phyloP scores from a whole-genome alignment of 192 early-diverging fungal species.

The Gaertneriomyces sp. region DNA sequence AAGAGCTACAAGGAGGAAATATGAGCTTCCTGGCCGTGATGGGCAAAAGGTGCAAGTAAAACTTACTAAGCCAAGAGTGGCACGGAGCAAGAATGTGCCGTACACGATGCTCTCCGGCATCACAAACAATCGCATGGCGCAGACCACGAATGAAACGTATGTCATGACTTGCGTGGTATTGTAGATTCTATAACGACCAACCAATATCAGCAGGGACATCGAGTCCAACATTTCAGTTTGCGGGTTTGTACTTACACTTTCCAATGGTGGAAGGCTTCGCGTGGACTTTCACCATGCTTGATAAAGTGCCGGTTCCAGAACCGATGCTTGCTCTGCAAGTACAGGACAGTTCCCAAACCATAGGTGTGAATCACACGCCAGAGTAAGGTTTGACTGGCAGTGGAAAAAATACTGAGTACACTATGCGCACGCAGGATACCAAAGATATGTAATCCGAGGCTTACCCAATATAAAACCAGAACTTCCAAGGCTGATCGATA shows the following conservation, averaged over 20 bases:
- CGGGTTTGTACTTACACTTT: slow-evolving; percentile 59
- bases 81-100: slow-evolving; percentile 71
- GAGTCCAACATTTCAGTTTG: too few species aligned
- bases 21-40: too few species aligned
- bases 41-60: not conserved
- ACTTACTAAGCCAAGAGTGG: slow-evolving; percentile 71
- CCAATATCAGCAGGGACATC: not conserved
- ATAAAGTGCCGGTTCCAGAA: slow-evolving; percentile 90
- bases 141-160: slow-evolving; percentile 80
- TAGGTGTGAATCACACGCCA: slow-evolving; percentile 88
- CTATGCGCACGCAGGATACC: slow-evolving; percentile 14
- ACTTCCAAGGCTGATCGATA: slow-evolving; percentile 36
- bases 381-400: slow-evolving; percentile 67
- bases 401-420: slow-evolving; percentile 1
- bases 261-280: slow-evolving; percentile 93
- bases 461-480: slow-evolving; percentile 45
- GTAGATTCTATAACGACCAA: slow-evolving; percentile 61
- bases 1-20: slow-evolving; percentile 45
- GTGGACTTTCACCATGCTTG: slow-evolving; percentile 81
- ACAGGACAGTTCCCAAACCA: slow-evolving; percentile 72
- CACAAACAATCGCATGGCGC: slow-evolving; percentile 76
- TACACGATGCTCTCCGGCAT: slow-evolving; percentile 67
- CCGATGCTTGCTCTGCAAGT: slow-evolving; percentile 74
- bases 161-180: slow-evolving; percentile 90
- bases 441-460: slow-evolving; percentile 2